Conservation (phyloP, 2,329 filamentous ascomycete genomes). For the Diaporthe eres region DNA sequence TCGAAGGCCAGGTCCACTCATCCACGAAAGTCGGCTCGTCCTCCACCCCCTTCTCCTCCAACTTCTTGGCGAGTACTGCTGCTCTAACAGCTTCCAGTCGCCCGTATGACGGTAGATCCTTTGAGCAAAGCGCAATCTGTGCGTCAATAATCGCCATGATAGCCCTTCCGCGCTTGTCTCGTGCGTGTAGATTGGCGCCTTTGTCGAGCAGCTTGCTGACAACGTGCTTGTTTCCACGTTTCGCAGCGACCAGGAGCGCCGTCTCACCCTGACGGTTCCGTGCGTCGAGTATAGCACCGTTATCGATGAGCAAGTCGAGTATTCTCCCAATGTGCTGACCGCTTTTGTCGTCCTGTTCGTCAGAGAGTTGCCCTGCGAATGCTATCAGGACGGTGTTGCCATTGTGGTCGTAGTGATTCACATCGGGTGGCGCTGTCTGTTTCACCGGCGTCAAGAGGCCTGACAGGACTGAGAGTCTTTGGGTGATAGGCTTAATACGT, state of each 20-base stretch:
- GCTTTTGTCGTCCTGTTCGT: constrained; percentile 66
- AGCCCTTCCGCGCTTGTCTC: constrained; percentile 60
- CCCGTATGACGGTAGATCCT: constrained; percentile 31
- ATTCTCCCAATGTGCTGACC: constrained; percentile 59
- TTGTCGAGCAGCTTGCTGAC: constrained; percentile 60
- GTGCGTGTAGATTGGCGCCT: constrained; percentile 63
- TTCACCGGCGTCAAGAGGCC: constrained; percentile 47
- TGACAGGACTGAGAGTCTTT: constrained; percentile 46
- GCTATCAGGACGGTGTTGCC: constrained; percentile 71
- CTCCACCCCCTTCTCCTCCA: constrained; percentile 27
- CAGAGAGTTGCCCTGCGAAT: constrained; percentile 64
- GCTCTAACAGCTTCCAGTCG: constrained; percentile 38
- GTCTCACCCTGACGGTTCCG: constrained; percentile 70
- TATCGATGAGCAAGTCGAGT: constrained; percentile 58
- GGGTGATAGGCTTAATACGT: constrained; percentile 42
- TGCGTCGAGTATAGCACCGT: constrained; percentile 62
- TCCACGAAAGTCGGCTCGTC: constrained; percentile 37
- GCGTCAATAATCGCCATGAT: constrained; percentile 62
- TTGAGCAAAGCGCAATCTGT: constrained; percentile 48
- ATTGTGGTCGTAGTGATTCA: constrained; percentile 65
- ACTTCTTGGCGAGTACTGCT: constrained; percentile 37
- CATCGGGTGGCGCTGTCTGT: constrained; percentile 48
- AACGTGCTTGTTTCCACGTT: constrained; percentile 67
- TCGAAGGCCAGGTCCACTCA: constrained; percentile 33
- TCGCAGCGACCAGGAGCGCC: constrained; percentile 67